A percentile compares a stretch with the other conserved stretches of the same genome.
phyloP scores from a whole-genome alignment of 345 rosid genomes.

The Anacardium occidentale region DNA sequence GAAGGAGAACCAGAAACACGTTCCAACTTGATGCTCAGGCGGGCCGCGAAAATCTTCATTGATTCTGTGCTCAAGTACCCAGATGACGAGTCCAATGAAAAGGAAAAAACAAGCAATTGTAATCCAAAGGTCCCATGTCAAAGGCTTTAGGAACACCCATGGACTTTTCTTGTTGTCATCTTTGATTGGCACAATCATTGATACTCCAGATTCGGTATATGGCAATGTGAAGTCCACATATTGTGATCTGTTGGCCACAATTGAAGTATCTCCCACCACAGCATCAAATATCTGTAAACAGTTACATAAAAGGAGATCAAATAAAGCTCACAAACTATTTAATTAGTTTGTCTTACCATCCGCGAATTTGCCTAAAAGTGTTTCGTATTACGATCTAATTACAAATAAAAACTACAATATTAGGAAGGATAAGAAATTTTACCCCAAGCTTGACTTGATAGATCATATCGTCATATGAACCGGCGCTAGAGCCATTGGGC shows the following conservation, averaged over 20 bases:
- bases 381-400: too few species aligned
- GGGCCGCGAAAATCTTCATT: constrained; percentile 72
- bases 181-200: constrained; percentile 60
- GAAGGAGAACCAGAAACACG: constrained; percentile 74
- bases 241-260: constrained; percentile 41
- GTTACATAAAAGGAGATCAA: too few species aligned
- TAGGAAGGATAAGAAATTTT: not conserved
- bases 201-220: constrained; percentile 62
- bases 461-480: constrained; percentile 38
- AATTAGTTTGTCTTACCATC: too few species aligned
- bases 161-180: constrained; percentile 38
- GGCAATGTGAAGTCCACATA: constrained; percentile 70
- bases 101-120: constrained; percentile 49
- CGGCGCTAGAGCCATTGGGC: constrained; percentile 23
- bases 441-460: constrained; percentile 50
- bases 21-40: constrained; percentile 39
- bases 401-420: too few species aligned
- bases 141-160: constrained; percentile 70
- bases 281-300: constrained; percentile 45
- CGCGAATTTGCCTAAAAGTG: too few species aligned
- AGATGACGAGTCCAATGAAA: constrained; percentile 54
- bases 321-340: too few species aligned
- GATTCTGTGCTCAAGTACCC: constrained; percentile 69
- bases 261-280: constrained; percentile 68
- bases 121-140: constrained; percentile 67